Percentiles rank a stretch among this genome's conserved stretches.
Conservation (phyloP, 2,329 filamentous ascomycete species). For the Aureobasidium leucospermi region DNA sequence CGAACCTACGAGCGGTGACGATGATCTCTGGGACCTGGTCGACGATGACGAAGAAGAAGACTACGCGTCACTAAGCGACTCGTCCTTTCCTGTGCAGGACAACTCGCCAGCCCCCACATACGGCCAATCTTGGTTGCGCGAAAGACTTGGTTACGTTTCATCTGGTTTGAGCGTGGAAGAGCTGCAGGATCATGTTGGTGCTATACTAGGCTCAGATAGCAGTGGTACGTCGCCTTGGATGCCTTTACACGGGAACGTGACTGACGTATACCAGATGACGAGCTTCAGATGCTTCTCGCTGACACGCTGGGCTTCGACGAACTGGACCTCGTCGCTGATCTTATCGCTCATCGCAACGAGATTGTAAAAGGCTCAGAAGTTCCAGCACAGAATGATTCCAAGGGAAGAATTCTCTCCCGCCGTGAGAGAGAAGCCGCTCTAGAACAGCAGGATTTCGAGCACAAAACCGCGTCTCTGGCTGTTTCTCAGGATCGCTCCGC, state of each 20-base stretch:
- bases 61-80: slow-evolving; percentile 57
- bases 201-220: slow-evolving; percentile 62
- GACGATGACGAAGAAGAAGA: slow-evolving; percentile 62
- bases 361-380: slow-evolving; percentile 47
- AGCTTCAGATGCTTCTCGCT: slow-evolving; percentile 82
- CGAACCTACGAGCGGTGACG: slow-evolving; percentile 59
- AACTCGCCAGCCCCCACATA: slow-evolving; percentile 33
- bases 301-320: slow-evolving; percentile 92
- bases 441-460: slow-evolving; percentile 66
- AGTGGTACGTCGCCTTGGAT: slow-evolving; percentile 29
- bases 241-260: not conserved
- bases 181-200: slow-evolving; percentile 70
- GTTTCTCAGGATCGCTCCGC: slow-evolving; percentile 64
- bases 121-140: slow-evolving; percentile 60
- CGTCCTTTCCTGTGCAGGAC: slow-evolving; percentile 50
- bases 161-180: slow-evolving; percentile 60
- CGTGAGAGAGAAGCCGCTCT: slow-evolving; percentile 73
- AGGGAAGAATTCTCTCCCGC: slow-evolving; percentile 60
- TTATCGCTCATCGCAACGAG: slow-evolving; percentile 69
- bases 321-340: slow-evolving; percentile 82
- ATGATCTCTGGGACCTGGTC: slow-evolving; percentile 86
- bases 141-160: slow-evolving; percentile 61
- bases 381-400: slow-evolving; percentile 27
- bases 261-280: slow-evolving; percentile 48
- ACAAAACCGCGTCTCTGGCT: slow-evolving; percentile 69